Base-by-base conservation (phyloP, 257 asterid genomes). In the Prunella vulgaris region DNA sequence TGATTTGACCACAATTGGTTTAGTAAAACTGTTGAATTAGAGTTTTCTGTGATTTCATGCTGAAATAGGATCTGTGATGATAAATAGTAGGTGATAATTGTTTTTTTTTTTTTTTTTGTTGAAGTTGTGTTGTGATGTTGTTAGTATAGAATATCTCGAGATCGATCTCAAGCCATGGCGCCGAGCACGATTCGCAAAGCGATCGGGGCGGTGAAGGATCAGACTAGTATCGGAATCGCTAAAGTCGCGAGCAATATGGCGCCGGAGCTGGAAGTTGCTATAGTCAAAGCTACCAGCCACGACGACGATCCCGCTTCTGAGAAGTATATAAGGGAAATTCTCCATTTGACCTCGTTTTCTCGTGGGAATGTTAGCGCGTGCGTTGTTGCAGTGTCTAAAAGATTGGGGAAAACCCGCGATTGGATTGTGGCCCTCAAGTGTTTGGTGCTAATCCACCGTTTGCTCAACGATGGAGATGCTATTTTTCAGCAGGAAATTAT, bases 181-280 rank as follows among this genome's bases (percentile, higher is more conserved):
- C 96, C 93, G 64, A 88, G 49, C 68, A 86, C 96, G 3, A 83
- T 89, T 7, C 83, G 93, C 13, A 89, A 89, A 74, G 96, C 96
- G 66, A 89, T 89, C 68, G 96, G 96, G 38, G 89, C 92, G 5
- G 91, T 89, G 71, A 89, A 89, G 89, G 96, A 89, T 60, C 96
- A 89, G 66, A 84, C 96, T 5, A 89, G 92, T 74, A 89, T 89
- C 37, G 92, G 96, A 7, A 74, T 89, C 0, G 96, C 93, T 0
- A 89, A 89, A 73, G 96, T 89, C 0, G 80, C 94, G 2, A 81
- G 94, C 80, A 89, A 89, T 74, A 68, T 82, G 86, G 89, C 96
- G 30, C 94, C 96, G 33, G 92, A 87, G 77, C 90, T 89, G 59
- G 87, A 89, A 72, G 96, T 89, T 0, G 92, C 94, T 68, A 72